Evolutionary conservation across 306 rosid genomes (phyloP).

Genomic region (Vigna nakashimae): DNA sequence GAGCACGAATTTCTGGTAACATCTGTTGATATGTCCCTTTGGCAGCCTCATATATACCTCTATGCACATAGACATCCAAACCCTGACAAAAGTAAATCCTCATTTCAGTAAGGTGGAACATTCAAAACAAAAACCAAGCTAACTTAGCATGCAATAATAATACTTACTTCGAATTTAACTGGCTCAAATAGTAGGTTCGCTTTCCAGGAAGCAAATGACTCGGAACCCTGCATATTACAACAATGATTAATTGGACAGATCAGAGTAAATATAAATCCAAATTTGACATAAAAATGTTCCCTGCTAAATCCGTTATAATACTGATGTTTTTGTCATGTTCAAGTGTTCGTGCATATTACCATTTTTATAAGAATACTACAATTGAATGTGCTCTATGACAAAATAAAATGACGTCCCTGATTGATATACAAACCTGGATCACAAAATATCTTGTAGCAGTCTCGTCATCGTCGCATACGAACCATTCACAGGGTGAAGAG

Average conservation of each 20-base stretch:
- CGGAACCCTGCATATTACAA: conserved; percentile 70
- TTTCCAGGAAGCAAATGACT: conserved; percentile 83
- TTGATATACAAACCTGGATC: conserved; percentile 62
- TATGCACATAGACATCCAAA: conserved; percentile 72
- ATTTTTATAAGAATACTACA: neutral
- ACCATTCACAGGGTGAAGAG: conserved; percentile 87
- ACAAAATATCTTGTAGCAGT: conserved; percentile 68
- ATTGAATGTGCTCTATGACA: neutral
- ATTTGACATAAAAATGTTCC: neutral
- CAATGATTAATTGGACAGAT: conserved; percentile 1
- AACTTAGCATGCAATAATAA: neutral
- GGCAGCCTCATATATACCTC: conserved; percentile 89
- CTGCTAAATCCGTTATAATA: neutral
- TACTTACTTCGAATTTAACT: conserved; percentile 68
- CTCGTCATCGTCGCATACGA: conserved; percentile 68
- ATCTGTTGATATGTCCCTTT: conserved; percentile 78
- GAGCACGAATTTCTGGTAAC: conserved; percentile 69
- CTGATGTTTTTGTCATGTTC: neutral
- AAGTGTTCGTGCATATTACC: conserved; percentile 8
- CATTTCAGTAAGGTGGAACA: neutral
- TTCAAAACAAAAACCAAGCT: too few relatives aligned
- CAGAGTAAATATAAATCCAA: neutral
- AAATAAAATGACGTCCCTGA: neutral
- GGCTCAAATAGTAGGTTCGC: conserved; percentile 90
- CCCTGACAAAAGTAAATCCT: conserved; percentile 51